Conservation (phyloP, 2,329 filamentous ascomycete species). For the Fusarium decemcellulare region DNA sequence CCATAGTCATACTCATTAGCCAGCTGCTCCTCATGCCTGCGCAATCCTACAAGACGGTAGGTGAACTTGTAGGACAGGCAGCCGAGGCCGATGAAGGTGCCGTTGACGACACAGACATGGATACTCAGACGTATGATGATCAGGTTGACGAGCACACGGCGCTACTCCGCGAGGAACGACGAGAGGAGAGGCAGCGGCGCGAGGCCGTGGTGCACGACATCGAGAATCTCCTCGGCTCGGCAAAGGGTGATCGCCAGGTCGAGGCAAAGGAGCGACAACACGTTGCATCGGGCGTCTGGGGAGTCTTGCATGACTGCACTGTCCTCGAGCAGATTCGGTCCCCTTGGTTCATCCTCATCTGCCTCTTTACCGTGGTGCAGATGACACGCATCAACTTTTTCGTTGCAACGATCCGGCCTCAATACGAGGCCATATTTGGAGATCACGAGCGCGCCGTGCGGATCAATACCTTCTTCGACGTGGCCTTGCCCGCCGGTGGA, state of each 20-base stretch:
- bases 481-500: slow-evolving; percentile 83
- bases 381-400: slow-evolving; percentile 94
- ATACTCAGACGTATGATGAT: slow-evolving; percentile 59
- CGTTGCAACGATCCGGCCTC: slow-evolving; percentile 86
- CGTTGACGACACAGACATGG: slow-evolving; percentile 44
- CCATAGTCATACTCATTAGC: slow-evolving; percentile 73
- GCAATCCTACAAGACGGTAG: slow-evolving; percentile 86
- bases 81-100: slow-evolving; percentile 63
- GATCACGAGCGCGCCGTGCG: slow-evolving; percentile 72
- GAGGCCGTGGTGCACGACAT: slow-evolving; percentile 79
- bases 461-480: slow-evolving; percentile 89
- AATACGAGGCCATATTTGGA: slow-evolving; percentile 83
- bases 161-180: slow-evolving; percentile 68
- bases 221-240: slow-evolving; percentile 78
- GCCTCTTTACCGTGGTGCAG: slow-evolving; percentile 82
- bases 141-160: slow-evolving; percentile 71
- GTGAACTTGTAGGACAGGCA: slow-evolving; percentile 83
- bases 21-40: slow-evolving; percentile 81
- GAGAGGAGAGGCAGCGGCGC: slow-evolving; percentile 71
- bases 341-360: slow-evolving; percentile 89
- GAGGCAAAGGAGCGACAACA: slow-evolving; percentile 79
- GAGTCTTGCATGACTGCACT: slow-evolving; percentile 81
- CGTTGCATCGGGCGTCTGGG: slow-evolving; percentile 84
- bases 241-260: slow-evolving; percentile 73
- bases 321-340: slow-evolving; percentile 81